Percentiles rank a stretch among this genome's conserved stretches.
Conservation (phyloP, 208 protist genomes). For the Crithidia mellificae region DNA sequence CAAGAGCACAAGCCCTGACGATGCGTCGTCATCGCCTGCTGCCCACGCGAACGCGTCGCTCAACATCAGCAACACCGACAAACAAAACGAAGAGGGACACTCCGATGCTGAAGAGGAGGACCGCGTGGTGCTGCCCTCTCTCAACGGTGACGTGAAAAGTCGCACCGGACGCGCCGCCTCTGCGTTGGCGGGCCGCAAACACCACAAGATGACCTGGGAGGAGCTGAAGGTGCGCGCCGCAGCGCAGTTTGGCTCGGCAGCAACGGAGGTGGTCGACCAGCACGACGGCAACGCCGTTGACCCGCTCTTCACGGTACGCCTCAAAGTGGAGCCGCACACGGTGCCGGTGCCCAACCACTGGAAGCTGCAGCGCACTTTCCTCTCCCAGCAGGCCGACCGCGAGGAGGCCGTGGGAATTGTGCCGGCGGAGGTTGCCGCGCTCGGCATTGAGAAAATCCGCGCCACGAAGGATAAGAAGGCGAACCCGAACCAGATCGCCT, state of each 20-base stretch:
- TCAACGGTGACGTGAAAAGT: slow-evolving; percentile 1
- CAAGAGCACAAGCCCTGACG: too few relatives aligned
- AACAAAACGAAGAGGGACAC: slow-evolving; percentile 13
- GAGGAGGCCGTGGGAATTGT: slow-evolving; percentile 95
- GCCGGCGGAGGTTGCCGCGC: slow-evolving; percentile 91
- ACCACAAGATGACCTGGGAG: slow-evolving; percentile 64
- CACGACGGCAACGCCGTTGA: slow-evolving; percentile 97
- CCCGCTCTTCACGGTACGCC: slow-evolving; percentile 94
- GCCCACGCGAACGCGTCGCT: too few relatives aligned
- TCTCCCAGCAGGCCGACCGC: slow-evolving; percentile 95
- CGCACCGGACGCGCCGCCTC: slow-evolving; percentile 4
- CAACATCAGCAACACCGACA: background rate
- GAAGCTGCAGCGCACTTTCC: slow-evolving; percentile 97
- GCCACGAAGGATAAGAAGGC: slow-evolving; percentile 98
- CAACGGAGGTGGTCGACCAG: slow-evolving; percentile 92
- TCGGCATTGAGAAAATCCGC: slow-evolving; percentile 95
- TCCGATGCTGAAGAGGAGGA: slow-evolving; percentile 39
- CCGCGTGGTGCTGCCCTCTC: slow-evolving; percentile 36
- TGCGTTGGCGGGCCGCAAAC: slow-evolving; percentile 40
- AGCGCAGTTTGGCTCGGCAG: slow-evolving; percentile 39
- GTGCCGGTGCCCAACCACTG: slow-evolving; percentile 99
- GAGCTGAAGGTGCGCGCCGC: slow-evolving; percentile 58
- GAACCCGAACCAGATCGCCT: slow-evolving; percentile 96
- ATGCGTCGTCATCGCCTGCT: too few relatives aligned
- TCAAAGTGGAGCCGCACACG: slow-evolving; percentile 92